Conservation (phyloP, 2,329 filamentous ascomycete genomes). For the Hypocrella siamensis region DNA sequence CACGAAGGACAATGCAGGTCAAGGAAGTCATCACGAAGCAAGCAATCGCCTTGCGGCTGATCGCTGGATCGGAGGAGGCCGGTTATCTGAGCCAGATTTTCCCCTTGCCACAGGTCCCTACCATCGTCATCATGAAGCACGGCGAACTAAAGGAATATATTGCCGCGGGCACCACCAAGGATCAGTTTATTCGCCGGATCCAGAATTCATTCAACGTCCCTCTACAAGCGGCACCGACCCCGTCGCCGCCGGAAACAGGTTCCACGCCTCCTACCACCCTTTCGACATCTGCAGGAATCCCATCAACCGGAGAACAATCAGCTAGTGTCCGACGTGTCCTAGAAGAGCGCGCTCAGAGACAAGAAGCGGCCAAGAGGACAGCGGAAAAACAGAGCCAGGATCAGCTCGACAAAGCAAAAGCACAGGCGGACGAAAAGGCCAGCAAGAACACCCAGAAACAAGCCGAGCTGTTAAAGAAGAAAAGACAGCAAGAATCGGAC, state of each 20-base stretch:
- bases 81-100: constrained; percentile 71
- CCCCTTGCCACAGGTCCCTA: constrained; percentile 62
- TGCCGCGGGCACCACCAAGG: constrained; percentile 42
- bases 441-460: constrained; percentile 23
- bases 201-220: constrained; percentile 15
- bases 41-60: constrained; percentile 54
- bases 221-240: constrained; percentile 4
- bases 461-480: constrained; percentile 41
- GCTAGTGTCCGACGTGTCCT: constrained; percentile 23
- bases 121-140: constrained; percentile 65
- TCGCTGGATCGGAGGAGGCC: constrained; percentile 63
- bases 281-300: constrained; percentile 6
- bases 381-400: constrained; percentile 33
- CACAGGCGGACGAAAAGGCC: constrained; percentile 25
- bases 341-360: constrained; percentile 32
- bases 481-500: constrained; percentile 47
- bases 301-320: constrained; percentile 12
- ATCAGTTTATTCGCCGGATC: constrained; percentile 44
- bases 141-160: constrained; percentile 68
- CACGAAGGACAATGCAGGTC: too few relatives aligned
- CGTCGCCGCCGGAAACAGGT: background rate
- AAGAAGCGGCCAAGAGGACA: constrained; percentile 25
- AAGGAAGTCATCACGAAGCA: constrained; percentile 39
- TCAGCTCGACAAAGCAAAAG: constrained; percentile 29
- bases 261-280: constrained; percentile 4